Percentiles rank a stretch among this genome's conserved stretches.
These are phyloP conservation scores for Curvularia eragrostidis DNA, from an alignment of 2,329 filamentous ascomycete genomes.

Conservation along the genomic window DNA sequence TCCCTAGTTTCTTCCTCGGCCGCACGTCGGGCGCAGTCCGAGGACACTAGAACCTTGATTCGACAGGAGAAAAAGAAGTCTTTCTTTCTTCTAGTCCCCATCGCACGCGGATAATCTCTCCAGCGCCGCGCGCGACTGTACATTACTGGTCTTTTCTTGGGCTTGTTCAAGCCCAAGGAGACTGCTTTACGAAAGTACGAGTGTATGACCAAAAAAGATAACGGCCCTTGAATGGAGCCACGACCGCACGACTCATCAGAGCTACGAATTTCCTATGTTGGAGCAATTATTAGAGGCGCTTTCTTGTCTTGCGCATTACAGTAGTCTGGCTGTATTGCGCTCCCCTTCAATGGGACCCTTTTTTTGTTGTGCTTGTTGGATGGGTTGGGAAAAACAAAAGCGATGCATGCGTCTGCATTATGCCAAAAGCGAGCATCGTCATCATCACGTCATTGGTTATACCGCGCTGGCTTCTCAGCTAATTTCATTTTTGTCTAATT, in stretches of 20 bases:
- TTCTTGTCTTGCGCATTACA: conserved; percentile 22
- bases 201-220: conserved; percentile 44
- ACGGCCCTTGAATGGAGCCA: conserved; percentile 39
- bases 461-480: conserved; percentile 46
- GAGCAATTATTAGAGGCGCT: conserved; percentile 33
- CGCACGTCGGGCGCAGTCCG: conserved; percentile 39
- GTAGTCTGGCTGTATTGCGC: conserved; percentile 20
- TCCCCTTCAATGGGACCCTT: conserved; percentile 30
- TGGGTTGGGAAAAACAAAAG: conserved; percentile 12
- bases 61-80: conserved; percentile 1
- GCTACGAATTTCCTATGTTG: conserved; percentile 48
- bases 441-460: conserved; percentile 31
- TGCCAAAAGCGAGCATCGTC: conserved; percentile 30
- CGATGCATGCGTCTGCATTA: conserved; percentile 15
- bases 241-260: conserved; percentile 34
- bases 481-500: conserved; percentile 25
- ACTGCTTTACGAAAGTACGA: conserved; percentile 47
- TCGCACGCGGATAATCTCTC: conserved; percentile 37
- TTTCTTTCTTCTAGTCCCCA: conserved; percentile 33
- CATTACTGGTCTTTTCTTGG: conserved; percentile 34
- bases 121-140: conserved; percentile 38
- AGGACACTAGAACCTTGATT: conserved; percentile 26
- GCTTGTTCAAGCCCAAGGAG: conserved; percentile 17
- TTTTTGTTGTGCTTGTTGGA: conserved; percentile 23
- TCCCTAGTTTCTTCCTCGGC: conserved; percentile 44